Evolutionary conservation across 352 stramenopile species (phyloP), one percentile per base, ranked within the genome.

Genomic region (Albugo laibachii): DNA sequence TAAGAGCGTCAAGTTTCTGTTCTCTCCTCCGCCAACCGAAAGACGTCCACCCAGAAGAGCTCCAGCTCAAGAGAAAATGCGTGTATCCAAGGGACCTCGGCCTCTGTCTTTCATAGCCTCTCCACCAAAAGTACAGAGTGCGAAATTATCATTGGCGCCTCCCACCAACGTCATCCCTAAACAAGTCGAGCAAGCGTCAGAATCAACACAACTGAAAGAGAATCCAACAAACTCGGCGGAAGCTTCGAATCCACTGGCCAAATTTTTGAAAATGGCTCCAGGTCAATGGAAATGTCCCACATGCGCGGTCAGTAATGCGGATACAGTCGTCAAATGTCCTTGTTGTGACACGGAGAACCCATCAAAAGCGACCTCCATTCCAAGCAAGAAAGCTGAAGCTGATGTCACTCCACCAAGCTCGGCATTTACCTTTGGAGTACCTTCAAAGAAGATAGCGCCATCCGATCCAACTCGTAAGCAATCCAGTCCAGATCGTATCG

Each of bases 231-330:
- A 10, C 16, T 3, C 20, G 8, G 3, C 8, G 38, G 16, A 19
- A 8, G 8, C 16, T 43, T 19, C 16, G 3, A 81, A 82, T 42
- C 72, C 72, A 18, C 53, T 80, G 36, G 62, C 63, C 13, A 72
- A 61, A 45, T 88, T 88, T 19, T 64, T 79, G 58, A 61, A 84
- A 52, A 5, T 70, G 41, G 66, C 61, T 10, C 56, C 66, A n/a
- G 77, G 74, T 34, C 77, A 73, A 48, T 91, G 77, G 77, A 86
- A 79, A 43, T 91, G 77, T 21, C 68, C 77, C n/a, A 73, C 58
- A 39, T 91, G 77, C 52, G 61, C 66, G 31, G 77, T 91, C 2
- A 63, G 65, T 19, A 91, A 91, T 40, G 59, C 69, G 18, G 49
- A 51, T 5, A 65, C 59, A 1, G 59, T 66, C 39, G 42, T 50